phyloP scores from a whole-genome alignment of 345 rosid genomes.

The Sonneratia caseolaris region DNA sequence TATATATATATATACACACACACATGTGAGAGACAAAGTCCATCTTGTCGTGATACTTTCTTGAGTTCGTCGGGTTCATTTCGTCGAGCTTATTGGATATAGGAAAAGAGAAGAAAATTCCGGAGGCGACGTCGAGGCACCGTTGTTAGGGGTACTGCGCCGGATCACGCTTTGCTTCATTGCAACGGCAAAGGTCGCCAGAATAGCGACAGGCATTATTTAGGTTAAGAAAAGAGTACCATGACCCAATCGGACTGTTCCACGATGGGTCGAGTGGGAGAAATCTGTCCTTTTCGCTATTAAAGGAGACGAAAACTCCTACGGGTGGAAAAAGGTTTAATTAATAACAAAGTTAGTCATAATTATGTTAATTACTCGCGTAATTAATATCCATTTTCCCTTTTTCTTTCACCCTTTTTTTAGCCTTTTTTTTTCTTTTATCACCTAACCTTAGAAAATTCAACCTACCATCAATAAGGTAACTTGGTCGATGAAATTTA shows the following conservation, averaged over 20 bases:
- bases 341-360: neutral
- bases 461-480: too few relatives aligned
- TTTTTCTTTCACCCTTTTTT: too few relatives aligned
- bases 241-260: neutral
- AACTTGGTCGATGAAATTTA: too few relatives aligned
- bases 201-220: neutral
- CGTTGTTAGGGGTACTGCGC: neutral
- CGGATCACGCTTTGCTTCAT: conserved; percentile 7
- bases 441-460: too few relatives aligned
- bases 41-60: neutral
- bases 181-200: conserved; percentile 7
- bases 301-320: neutral
- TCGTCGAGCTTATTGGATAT: neutral
- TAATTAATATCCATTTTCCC: too few relatives aligned
- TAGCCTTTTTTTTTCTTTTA: too few relatives aligned
- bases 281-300: neutral
- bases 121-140: neutral
- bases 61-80: neutral
- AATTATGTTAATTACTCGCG: neutral
- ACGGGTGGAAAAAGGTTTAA: neutral
- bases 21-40: neutral
- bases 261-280: neutral
- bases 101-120: neutral
- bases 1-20: too few relatives aligned
- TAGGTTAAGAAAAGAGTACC: neutral